These are phyloP conservation scores for Fusarium metavorans DNA, from an alignment of 2,329 filamentous ascomycete species.

Conservation along the genomic window DNA sequence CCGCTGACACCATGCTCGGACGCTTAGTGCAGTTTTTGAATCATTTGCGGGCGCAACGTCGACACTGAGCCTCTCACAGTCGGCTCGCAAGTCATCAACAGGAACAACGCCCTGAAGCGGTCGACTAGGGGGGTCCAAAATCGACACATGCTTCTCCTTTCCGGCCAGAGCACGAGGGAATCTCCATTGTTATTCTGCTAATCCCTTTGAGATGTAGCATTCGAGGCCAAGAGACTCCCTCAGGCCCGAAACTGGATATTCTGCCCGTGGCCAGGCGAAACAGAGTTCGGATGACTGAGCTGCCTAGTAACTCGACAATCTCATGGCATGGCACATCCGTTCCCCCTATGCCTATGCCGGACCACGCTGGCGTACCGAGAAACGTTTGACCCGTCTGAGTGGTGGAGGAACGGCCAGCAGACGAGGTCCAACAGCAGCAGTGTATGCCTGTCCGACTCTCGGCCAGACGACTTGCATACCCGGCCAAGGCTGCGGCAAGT, in stretches of 20 bases:
- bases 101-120: constrained; percentile 22
- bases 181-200: not conserved
- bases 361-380: not conserved
- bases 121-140: constrained; percentile 24
- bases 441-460: constrained; percentile 1
- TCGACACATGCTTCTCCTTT: constrained; percentile 18
- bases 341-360: not conserved
- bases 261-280: not conserved
- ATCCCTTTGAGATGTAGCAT: constrained; percentile 10
- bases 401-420: not conserved
- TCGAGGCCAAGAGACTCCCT: not conserved
- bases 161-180: constrained; percentile 31
- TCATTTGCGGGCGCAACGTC: constrained; percentile 45
- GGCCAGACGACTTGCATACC: constrained; percentile 1
- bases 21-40: constrained; percentile 41
- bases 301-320: not conserved
- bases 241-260: not conserved
- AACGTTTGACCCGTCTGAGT: not conserved
- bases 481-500: not conserved
- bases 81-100: constrained; percentile 34
- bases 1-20: constrained; percentile 43
- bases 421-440: not conserved
- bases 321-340: not conserved
- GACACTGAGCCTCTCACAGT: constrained; percentile 38
- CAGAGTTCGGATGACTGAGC: not conserved